Base-by-base conservation (phyloP, 2,329 filamentous ascomycete genomes). In the Cladosporium sp. region DNA sequence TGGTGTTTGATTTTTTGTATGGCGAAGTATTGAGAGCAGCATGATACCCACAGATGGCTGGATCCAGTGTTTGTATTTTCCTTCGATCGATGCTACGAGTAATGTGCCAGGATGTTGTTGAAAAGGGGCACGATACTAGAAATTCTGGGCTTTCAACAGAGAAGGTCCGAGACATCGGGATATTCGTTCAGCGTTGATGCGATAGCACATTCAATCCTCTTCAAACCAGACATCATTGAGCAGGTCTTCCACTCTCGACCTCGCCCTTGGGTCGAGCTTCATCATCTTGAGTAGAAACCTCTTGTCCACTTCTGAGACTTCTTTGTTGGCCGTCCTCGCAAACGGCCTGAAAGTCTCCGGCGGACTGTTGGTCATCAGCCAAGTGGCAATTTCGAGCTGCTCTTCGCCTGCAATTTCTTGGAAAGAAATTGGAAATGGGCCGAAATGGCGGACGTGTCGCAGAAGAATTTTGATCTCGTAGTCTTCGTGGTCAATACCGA, bases 211-310 rank as follows among this genome's bases (percentile, higher is more conserved):
- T 22, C 22, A 22, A 7, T 22, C 22, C 4, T 22, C 7, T 22
- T 31, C 11, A 62, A 72, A 70, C 69, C 70, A 74, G 22, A 64
- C 59, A 54, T 73, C 70, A 45, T 65, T 56, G 34, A 73, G 56
- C 31, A 73, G 57, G 43, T 71, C 63, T 52, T 61, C 63, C 31
- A 69, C 72, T 6, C 68, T 68, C 7, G 70, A 72, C 32, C 71
- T 62, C 54, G 74, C 71, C 52, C 71, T 65, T 41, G 67, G 70
- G 54, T 75, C 71, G 6, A 75, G 62, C 55, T 68, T 73, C 71
- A 75, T 74, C 14, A 74, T 70, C 57, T 66, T 74, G 2, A 59
- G 44, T n/a, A 74, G 54, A 57, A 74, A 74, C 11, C 46, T 50
- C 45, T 65, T 67, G 49, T 71, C 67, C 38, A 63, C 57, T 22